Evolutionary conservation across 2,329 filamentous ascomycete genomes (phyloP).

Genomic region (Fusarium sp.): DNA sequence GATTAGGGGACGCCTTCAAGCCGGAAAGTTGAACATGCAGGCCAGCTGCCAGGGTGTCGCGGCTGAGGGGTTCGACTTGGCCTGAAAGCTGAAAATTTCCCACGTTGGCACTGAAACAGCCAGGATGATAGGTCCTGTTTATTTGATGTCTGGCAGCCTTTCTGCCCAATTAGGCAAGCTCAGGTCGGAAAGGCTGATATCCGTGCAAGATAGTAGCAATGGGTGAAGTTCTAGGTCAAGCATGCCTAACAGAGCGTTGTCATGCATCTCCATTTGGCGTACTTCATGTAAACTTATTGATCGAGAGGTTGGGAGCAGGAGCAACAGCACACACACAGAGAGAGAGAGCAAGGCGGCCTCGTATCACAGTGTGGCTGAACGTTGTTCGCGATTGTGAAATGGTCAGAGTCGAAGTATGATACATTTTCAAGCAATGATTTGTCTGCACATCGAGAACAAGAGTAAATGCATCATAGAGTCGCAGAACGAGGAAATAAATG

Average conservation of each 20-base stretch:
- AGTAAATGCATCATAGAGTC: conserved; percentile 11
- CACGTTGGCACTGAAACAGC: neutral
- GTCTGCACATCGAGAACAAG: conserved; percentile 4
- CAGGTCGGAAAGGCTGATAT: conserved; percentile 10
- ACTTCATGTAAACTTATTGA: neutral
- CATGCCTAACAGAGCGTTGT: neutral
- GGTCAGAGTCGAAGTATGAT: too few species aligned
- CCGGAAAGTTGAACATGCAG: conserved; percentile 2
- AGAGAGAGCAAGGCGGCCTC: neutral
- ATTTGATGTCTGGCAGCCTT: conserved; percentile 3
- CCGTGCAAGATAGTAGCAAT: conserved; percentile 14
- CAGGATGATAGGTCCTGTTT: conserved; percentile 18
- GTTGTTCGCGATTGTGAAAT: neutral
- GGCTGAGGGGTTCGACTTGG: conserved; percentile 4
- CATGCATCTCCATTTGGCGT: conserved; percentile 6
- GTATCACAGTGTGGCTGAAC: conserved; percentile 6
- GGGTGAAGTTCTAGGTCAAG: conserved; percentile 15
- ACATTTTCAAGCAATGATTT: neutral
- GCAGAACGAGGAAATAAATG: conserved; percentile 8
- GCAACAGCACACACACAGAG: neutral
- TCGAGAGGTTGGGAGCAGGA: neutral
- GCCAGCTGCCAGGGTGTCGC: neutral
- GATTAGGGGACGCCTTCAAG: neutral
- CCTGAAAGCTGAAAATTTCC: neutral
- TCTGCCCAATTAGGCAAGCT: conserved; percentile 25